Evolutionary conservation across 2,329 filamentous ascomycete species (phyloP), one percentile per base, ranked within the genome.

Genomic region (Verticillium nubilum): DNA sequence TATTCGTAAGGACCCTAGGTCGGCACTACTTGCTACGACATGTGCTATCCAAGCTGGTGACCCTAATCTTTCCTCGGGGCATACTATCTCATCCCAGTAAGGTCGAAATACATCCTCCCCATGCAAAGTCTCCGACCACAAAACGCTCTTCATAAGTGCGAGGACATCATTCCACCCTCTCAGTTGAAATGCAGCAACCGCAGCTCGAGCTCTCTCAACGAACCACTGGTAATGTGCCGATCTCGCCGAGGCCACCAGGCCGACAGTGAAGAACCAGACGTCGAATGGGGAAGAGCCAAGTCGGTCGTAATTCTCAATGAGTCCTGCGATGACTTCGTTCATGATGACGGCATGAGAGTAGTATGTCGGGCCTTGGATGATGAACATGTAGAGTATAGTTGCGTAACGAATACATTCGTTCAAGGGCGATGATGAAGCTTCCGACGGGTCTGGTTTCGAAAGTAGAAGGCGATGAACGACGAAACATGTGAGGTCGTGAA

Each of bases 401-500:
- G 74, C 74, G 58, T 76, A 78, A 9, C 80, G 79, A n/a, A 84
- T 58, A 58, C 71, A 78, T 64, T 82, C 77, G 0, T 76, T 72
- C 2, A 72, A 64, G 13, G 64, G 54, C 6, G 65, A 47, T 2
- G 71, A 66, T 2, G 19, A 10, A 4, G n/a, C 1, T 7, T 9
- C 13, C 3, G 42, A 23, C 10, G 42, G 9, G 13, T 50, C n/a
- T 50, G 42, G 42, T 23, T n/a, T 9, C 4, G 42, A 12, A 4
- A 23, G 42, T 0, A 85, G 61, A 1, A 86, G 71, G 25, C 75
- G 74, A 60, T 85, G 82, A 1, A 85, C 68, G 25, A 81, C 76
- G 62, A 81, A 85, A 56, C 79, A 83, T 5, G 80, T 79, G 1
- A 86, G 70, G 58, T 85, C 83, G 60, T 86, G 83, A 0, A 85